Evolutionary conservation across 805 yeast species (phyloP).

Genomic region (Hanseniaspora mollemarum): DNA sequence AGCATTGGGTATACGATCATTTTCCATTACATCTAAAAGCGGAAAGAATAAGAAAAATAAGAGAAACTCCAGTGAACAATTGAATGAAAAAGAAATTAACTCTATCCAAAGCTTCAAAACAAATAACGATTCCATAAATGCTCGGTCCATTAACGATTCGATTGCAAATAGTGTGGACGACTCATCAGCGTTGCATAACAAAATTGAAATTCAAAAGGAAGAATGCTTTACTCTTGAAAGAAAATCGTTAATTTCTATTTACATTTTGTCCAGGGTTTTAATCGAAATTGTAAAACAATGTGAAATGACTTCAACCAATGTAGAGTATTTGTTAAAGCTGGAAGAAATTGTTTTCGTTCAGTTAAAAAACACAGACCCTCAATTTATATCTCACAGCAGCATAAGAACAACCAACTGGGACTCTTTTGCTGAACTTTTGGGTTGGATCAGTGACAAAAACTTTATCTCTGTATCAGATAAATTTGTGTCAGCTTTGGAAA

Average conservation of each 20-base stretch:
- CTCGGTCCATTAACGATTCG: conserved; percentile 3
- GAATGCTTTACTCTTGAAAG: conserved; percentile 76
- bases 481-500: conserved; percentile 85
- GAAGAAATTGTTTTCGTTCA: conserved; percentile 93
- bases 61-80: neutral
- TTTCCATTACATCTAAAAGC: conserved; percentile 14
- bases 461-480: conserved; percentile 84
- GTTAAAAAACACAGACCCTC: conserved; percentile 75
- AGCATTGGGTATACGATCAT: conserved; percentile 14
- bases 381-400: conserved; percentile 48
- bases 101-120: neutral
- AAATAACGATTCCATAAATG: neutral
- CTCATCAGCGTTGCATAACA: conserved; percentile 30
- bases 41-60: conserved; percentile 5
- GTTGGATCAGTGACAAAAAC: conserved; percentile 77
- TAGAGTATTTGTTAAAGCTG: conserved; percentile 65
- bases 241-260: conserved; percentile 75
- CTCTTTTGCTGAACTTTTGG: conserved; percentile 74
- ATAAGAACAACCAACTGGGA: conserved; percentile 91
- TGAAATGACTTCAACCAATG: conserved; percentile 59
- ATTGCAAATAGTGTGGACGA: conserved; percentile 20
- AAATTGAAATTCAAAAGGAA: conserved; percentile 39
- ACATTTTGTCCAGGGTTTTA: conserved; percentile 77
- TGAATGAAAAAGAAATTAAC: neutral
- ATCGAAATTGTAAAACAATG: conserved; percentile 87